Evolutionary conservation across 73 alveolate species (phyloP), one percentile per base, ranked within the genome.

Genomic region (Paramecium biaurelia): DNA sequence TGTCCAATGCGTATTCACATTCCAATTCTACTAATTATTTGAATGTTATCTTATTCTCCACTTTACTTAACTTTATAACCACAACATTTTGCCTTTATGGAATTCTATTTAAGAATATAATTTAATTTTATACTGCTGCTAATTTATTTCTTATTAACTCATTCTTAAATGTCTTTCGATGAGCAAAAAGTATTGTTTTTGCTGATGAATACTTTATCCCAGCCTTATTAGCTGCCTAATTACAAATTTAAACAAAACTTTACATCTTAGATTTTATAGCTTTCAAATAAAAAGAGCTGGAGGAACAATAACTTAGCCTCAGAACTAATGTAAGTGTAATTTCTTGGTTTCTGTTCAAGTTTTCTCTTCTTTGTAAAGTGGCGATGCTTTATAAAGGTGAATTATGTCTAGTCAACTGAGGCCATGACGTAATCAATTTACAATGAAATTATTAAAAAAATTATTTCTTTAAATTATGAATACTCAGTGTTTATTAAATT

Each of bases 201-300:
- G 87, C 87, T 5, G 67, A 35, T 34, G 87, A 74, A 34, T 74
- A 74, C 47, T 74, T 74, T 9, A 74, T 74, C 4, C 87, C 87
- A 32, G 87, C 87, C 68, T 35, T 35, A 18, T 14, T 43, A 2
- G 87, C 87, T 30, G 87, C 87, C 87, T 74, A 35, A 12, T 11
- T 6, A n/a, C 18, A 74, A 14, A 21, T 1, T 35, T 74, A 21
- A 67, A 20, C 11, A 12, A 30, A 32, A 30, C 34, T n/a, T 74
- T 74, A 74, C 87, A 74, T 74, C 87, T 34, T 32, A 15, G 87
- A 74, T 74, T 74, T 74, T 74, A 43, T 74, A 35, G 87, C 67
- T 35, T 43, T 74, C 41, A 74, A 35, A 74, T 32, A 74, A 43
- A 35, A 74, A 74, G 28, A 74, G 59, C 37, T 74, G 3, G 37